Evolutionary conservation across 495 filamentous ascomycete species (phyloP).

Genomic region (Daldinia vernicosa): DNA sequence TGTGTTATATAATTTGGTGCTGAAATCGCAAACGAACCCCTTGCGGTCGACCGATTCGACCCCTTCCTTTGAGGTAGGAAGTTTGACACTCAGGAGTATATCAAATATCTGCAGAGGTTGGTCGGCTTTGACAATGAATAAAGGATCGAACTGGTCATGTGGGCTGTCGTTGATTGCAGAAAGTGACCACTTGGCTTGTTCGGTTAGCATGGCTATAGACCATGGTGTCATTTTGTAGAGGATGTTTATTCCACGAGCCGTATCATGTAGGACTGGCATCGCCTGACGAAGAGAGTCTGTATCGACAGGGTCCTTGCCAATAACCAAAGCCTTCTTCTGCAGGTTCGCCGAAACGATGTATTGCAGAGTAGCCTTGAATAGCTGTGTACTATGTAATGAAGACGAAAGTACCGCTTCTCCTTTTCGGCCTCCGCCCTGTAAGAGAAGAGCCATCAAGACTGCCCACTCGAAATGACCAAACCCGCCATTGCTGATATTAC

Average conservation of each 20-base stretch:
- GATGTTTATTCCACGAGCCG: conserved; percentile 75
- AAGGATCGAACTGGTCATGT: conserved; percentile 80
- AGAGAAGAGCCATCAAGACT: conserved; percentile 75
- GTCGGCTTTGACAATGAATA: conserved; percentile 80
- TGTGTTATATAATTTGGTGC: conserved; percentile 65
- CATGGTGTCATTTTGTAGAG: conserved; percentile 91
- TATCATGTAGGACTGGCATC: conserved; percentile 70
- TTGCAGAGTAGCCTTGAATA: conserved; percentile 91
- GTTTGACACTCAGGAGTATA: conserved; percentile 55
- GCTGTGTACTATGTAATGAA: conserved; percentile 88
- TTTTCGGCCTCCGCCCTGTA: conserved; percentile 76
- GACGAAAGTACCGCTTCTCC: conserved; percentile 75
- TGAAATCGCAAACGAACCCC: conserved; percentile 49
- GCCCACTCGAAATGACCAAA: conserved; percentile 96
- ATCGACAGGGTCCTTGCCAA: conserved; percentile 50
- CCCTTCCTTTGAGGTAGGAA: conserved; percentile 29
- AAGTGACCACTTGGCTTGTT: conserved; percentile 75
- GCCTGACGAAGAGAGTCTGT: conserved; percentile 48
- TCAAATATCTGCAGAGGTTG: conserved; percentile 77
- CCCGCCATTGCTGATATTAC: conserved; percentile 74
- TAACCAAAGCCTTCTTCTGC: conserved; percentile 66
- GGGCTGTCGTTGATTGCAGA: conserved; percentile 76
- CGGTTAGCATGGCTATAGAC: conserved; percentile 75
- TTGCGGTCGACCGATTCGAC: conserved; percentile 45
- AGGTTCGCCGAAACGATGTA: conserved; percentile 79